A percentile compares a stretch with the other conserved stretches of the same genome.
phyloP scores from a whole-genome alignment of 495 filamentous ascomycete species.

The Lasiosphaeria ovina region DNA sequence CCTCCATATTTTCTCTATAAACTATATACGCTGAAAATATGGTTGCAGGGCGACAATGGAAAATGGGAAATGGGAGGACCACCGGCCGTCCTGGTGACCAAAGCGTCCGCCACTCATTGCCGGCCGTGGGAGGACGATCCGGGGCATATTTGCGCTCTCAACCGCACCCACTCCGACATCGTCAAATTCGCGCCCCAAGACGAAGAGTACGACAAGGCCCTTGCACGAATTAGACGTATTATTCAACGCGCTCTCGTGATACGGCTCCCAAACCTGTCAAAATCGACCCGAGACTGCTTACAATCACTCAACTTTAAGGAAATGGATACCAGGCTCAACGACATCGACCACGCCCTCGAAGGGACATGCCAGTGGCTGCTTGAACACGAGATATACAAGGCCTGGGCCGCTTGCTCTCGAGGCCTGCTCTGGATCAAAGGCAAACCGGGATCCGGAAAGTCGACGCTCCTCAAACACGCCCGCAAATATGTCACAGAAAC shows the following conservation, averaged over 20 bases:
- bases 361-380: too few species aligned
- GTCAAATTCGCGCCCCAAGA: slow-evolving; percentile 16
- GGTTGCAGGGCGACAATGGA: slow-evolving; percentile 5
- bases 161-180: slow-evolving; percentile 15
- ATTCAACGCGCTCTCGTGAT: slow-evolving; percentile 4
- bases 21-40: slow-evolving; percentile 1
- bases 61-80: slow-evolving; percentile 16
- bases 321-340: too few species aligned
- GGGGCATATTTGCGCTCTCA: slow-evolving; percentile 17
- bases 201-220: slow-evolving; percentile 14
- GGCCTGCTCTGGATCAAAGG: too few species aligned
- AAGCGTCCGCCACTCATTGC: slow-evolving; percentile 16
- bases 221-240: slow-evolving; percentile 2
- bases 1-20: background rate
- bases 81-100: slow-evolving; percentile 9
- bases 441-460: too few species aligned
- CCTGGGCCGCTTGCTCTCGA: too few species aligned
- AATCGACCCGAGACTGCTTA: too few species aligned
- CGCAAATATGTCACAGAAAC: too few species aligned
- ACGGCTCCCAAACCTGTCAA: background rate
- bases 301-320: too few species aligned
- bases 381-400: too few species aligned
- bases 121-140: slow-evolving; percentile 13
- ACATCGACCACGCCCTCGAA: too few species aligned
- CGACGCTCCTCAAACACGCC: too few species aligned